Conservation (phyloP, 78 protist species). For the Dictyostelium brefeldianum region DNA sequence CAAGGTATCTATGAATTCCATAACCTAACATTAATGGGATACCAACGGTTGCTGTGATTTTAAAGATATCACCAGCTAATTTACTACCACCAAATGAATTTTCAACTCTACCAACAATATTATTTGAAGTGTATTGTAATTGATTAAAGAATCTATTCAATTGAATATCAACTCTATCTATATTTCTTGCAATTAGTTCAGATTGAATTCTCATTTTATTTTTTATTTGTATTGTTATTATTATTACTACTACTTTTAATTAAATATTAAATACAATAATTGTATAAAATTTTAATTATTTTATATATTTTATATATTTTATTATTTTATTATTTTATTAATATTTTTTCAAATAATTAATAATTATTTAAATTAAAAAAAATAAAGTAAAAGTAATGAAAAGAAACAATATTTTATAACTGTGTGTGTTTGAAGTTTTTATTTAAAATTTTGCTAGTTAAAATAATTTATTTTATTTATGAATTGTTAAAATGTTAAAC, state of each 20-base stretch:
- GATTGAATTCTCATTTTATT: not conserved
- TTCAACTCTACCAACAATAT: slow-evolving; percentile 31
- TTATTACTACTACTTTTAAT: not conserved
- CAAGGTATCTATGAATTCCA: not conserved
- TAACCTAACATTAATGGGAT: slow-evolving; percentile 22
- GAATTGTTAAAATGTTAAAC: too few species aligned
- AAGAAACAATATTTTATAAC: too few species aligned
- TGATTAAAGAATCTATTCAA: not conserved
- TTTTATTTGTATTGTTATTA: not conserved
- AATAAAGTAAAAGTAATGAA: too few species aligned
- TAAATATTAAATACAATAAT: too few species aligned
- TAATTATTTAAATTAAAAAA: too few species aligned
- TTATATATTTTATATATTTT: too few species aligned
- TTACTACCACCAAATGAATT: slow-evolving; percentile 9
- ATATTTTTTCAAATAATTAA: too few species aligned
- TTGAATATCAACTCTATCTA: not conserved
- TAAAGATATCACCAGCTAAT: not conserved
- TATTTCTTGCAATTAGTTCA: not conserved
- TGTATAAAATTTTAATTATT: too few species aligned
- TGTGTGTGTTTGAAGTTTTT: too few species aligned
- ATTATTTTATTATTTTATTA: too few species aligned
- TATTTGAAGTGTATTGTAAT: not conserved
- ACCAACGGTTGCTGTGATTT: slow-evolving; percentile 13
- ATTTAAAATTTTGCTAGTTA: too few species aligned
- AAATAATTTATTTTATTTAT: too few species aligned